These are phyloP conservation scores for Cornus suecica DNA, from an alignment of 148 eudicot genomes.

Conservation along the genomic window DNA sequence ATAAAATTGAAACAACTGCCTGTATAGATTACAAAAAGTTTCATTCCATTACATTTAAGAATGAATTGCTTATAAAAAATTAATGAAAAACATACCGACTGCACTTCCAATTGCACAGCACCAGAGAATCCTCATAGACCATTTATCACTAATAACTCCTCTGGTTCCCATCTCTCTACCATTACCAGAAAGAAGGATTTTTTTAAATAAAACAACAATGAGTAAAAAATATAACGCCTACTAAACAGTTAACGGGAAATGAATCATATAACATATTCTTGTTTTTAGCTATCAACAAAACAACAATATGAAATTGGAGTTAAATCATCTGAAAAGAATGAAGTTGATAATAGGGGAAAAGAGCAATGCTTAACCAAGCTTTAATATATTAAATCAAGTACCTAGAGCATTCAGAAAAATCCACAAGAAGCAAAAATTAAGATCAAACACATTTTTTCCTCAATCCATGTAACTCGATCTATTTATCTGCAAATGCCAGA, in stretches of 20 bases:
- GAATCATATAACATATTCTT: not conserved
- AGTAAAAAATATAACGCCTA: not conserved
- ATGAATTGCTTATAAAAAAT: not conserved
- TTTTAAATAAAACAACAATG: not conserved
- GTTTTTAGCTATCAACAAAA: not conserved
- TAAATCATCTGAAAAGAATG: not conserved
- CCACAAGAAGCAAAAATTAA: not conserved
- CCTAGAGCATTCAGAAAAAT: not conserved
- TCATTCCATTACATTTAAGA: not conserved
- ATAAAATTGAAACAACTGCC: not conserved
- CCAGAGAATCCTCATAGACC: conserved; percentile 90
- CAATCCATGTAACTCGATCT: too few species aligned
- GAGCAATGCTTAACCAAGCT: not conserved
- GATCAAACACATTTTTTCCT: not conserved
- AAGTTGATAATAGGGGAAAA: not conserved
- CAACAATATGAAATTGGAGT: not conserved
- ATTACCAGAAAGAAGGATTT: not conserved
- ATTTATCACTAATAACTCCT: conserved; percentile 74
- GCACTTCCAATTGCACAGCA: conserved; percentile 83
- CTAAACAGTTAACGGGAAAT: not conserved
- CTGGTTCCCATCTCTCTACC: conserved; percentile 48
- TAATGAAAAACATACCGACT: conserved; percentile 31
- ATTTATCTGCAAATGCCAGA: too few species aligned
- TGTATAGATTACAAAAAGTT: not conserved
- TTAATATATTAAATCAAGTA: too few species aligned